Evolutionary conservation across 352 stramenopile species (phyloP).

Genomic region (Thalassiosira mediterranea): DNA sequence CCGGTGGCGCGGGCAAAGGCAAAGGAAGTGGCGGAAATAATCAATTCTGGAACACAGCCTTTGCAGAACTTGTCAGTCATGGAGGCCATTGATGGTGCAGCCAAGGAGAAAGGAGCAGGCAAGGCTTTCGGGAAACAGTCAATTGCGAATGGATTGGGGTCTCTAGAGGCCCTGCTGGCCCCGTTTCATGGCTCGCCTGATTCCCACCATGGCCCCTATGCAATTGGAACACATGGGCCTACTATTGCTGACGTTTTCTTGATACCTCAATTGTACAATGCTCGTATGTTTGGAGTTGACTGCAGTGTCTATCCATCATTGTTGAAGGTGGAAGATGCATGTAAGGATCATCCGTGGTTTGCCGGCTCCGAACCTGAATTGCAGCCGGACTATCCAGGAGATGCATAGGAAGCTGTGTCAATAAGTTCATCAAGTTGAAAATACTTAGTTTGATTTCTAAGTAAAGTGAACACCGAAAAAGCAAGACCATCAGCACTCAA

Average conservation of each 20-base stretch:
- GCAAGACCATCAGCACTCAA: no score
- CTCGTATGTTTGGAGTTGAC: slow-evolving; percentile 88
- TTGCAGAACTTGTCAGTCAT: slow-evolving; percentile 89
- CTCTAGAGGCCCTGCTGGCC: slow-evolving; percentile 82
- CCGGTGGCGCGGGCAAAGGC: slow-evolving; percentile 83
- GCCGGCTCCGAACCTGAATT: slow-evolving; percentile 84
- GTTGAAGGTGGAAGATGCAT: slow-evolving; percentile 81
- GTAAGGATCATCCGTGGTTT: slow-evolving; percentile 87
- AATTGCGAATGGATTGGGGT: slow-evolving; percentile 87
- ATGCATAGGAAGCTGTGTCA: no score
- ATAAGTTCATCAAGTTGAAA: no score
- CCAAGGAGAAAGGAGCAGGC: slow-evolving; percentile 22
- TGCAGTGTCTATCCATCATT: slow-evolving; percentile 89
- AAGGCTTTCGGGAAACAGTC: slow-evolving; percentile 73
- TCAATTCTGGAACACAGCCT: slow-evolving; percentile 90
- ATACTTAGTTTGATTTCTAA: no score
- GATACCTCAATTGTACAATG: slow-evolving; percentile 92
- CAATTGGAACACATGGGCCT: slow-evolving; percentile 85
- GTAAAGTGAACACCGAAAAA: no score
- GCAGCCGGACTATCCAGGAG: slow-evolving; percentile 70
- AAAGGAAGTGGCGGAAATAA: slow-evolving; percentile 89
- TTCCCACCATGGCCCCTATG: slow-evolving; percentile 60
- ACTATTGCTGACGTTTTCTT: slow-evolving; percentile 91
- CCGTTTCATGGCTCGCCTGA: slow-evolving; percentile 4
- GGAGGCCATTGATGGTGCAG: slow-evolving; percentile 72